Percentiles rank a stretch among this genome's conserved stretches.
Evolutionary conservation across 331 rosid species (phyloP).

Genomic region (Ulmus americana): DNA sequence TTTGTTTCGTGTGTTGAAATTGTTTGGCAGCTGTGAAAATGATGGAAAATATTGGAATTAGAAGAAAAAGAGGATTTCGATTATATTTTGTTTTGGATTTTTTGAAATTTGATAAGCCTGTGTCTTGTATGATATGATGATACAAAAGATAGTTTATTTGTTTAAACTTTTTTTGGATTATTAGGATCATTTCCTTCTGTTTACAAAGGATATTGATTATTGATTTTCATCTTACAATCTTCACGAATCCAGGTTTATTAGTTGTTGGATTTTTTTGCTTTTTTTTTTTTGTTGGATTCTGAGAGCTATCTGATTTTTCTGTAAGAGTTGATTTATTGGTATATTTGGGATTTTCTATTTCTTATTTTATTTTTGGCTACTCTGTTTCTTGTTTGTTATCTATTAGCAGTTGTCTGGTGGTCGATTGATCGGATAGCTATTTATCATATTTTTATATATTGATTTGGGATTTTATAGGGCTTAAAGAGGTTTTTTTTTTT

Average conservation of each 20-base stretch:
- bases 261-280: not conserved
- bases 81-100: not conserved
- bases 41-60: not conserved
- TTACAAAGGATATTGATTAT: not conserved
- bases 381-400: not conserved
- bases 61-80: not conserved
- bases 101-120: not conserved
- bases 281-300: slow-evolving; percentile 1
- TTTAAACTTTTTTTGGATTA: not conserved
- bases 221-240: not conserved
- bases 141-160: not conserved
- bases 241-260: not conserved
- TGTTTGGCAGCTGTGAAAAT: not conserved
- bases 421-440: not conserved
- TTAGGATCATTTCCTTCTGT: not conserved
- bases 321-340: not conserved
- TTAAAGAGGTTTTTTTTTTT: not conserved
- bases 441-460: not conserved
- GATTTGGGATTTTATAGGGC: not conserved
- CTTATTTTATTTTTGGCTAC: not conserved
- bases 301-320: not conserved
- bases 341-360: no score
- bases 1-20: not conserved
- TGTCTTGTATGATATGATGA: not conserved
- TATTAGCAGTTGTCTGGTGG: not conserved